These are phyloP conservation scores for Chondrostereum purpureum DNA, from an alignment of 1,284 basidiomycete species.

Conservation along the genomic window DNA sequence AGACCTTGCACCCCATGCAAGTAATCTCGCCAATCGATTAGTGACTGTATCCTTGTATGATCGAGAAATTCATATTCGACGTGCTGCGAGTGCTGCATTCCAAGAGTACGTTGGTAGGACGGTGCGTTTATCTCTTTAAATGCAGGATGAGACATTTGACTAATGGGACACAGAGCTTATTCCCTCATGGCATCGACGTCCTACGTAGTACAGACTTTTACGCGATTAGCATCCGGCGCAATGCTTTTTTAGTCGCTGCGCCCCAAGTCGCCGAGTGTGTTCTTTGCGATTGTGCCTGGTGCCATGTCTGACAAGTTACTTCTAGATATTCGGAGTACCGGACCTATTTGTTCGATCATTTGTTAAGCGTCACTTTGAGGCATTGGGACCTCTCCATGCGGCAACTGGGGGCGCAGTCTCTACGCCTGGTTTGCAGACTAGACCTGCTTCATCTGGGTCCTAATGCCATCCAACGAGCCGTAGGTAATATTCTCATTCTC, in stretches of 20 bases:
- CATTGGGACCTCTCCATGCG: constrained; percentile 92
- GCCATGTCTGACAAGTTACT: too few relatives aligned
- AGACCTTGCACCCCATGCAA: constrained; percentile 57
- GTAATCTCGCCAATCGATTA: constrained; percentile 63
- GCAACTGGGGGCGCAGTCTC: constrained; percentile 71
- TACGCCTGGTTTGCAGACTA: constrained; percentile 61
- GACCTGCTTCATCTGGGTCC: constrained; percentile 53
- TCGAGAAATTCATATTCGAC: constrained; percentile 90
- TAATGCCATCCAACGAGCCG: constrained; percentile 42
- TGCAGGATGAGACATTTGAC: neutral
- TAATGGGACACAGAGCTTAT: constrained; percentile 56
- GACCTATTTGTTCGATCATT: constrained; percentile 62
- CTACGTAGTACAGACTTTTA: constrained; percentile 92
- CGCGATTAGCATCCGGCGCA: constrained; percentile 80
- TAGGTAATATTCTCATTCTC: constrained; percentile 24
- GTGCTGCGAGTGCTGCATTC: constrained; percentile 96
- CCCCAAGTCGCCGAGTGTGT: constrained; percentile 81
- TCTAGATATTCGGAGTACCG: constrained; percentile 69
- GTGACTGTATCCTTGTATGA: constrained; percentile 83
- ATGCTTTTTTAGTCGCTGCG: constrained; percentile 80
- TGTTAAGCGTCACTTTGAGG: constrained; percentile 68
- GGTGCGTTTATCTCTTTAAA: constrained; percentile 40
- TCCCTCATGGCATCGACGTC: constrained; percentile 92
- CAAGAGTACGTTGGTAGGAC: constrained; percentile 95
- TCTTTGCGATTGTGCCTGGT: constrained; percentile 6